These are phyloP conservation scores for Erigeron canadensis DNA, from an alignment of 129 eudicot genomes.

Conservation along the genomic window DNA sequence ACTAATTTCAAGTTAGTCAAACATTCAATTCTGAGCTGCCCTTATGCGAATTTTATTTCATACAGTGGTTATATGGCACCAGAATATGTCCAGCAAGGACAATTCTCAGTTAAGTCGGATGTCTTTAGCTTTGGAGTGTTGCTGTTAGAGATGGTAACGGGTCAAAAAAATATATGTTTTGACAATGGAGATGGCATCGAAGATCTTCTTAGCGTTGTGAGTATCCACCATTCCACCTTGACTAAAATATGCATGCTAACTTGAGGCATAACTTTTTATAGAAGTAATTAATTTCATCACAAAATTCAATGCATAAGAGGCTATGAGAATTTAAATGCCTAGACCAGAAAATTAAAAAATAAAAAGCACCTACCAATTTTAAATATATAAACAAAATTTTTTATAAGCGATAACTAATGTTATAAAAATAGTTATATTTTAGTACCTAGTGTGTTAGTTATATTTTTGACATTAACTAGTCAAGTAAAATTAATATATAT, in stretches of 20 bases:
- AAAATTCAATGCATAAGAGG: too few relatives aligned
- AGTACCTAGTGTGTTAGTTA: too few relatives aligned
- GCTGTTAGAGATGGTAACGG: background rate
- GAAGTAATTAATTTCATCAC: too few relatives aligned
- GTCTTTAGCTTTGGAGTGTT: constrained; percentile 4
- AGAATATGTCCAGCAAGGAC: background rate
- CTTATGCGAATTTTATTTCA: background rate
- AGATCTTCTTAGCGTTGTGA: constrained; percentile 1
- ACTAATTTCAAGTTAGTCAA: background rate
- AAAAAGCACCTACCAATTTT: too few relatives aligned
- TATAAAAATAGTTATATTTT: too few relatives aligned
- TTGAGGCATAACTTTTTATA: too few relatives aligned
- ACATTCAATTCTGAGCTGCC: background rate
- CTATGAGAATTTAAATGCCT: too few relatives aligned
- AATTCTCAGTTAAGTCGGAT: constrained; percentile 2
- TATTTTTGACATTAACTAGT: too few relatives aligned
- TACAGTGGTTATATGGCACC: constrained; percentile 8
- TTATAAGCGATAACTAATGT: too few relatives aligned
- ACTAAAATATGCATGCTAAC: background rate
- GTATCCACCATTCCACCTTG: background rate
- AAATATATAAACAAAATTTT: too few relatives aligned
- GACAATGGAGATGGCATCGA: background rate
- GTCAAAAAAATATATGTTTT: background rate
- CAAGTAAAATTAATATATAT: too few relatives aligned
- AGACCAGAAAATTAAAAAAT: too few relatives aligned